Conservation (phyloP, 1,284 basidiomycete species). For the Tylopilus sp. region DNA sequence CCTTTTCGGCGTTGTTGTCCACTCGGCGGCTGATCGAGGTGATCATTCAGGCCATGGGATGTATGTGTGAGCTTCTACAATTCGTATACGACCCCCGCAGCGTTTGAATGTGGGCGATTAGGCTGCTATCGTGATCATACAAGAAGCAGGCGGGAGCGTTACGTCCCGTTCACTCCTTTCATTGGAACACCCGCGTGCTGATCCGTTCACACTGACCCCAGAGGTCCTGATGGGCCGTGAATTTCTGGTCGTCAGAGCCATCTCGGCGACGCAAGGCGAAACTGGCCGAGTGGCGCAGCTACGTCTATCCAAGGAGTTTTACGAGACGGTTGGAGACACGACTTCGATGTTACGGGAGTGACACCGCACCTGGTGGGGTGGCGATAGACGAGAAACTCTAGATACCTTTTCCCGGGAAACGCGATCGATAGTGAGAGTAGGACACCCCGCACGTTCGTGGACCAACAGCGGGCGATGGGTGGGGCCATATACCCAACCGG, state of each 20-base stretch:
- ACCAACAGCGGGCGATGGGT: background rate
- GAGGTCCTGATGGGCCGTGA: conserved; percentile 79
- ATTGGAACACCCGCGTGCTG: conserved; percentile 34
- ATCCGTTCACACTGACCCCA: conserved; percentile 54
- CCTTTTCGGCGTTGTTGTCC: background rate
- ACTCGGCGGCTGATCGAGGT: background rate
- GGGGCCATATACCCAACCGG: background rate
- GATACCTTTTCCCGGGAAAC: conserved; percentile 7
- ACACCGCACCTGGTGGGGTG: background rate
- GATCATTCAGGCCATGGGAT: conserved; percentile 64
- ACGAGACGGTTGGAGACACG: conserved; percentile 70
- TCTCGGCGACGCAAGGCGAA: conserved; percentile 56
- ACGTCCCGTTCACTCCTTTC: conserved; percentile 54
- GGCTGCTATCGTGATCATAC: conserved; percentile 85
- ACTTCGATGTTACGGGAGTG: conserved; percentile 11
- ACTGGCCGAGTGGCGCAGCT: conserved; percentile 68
- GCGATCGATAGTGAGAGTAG: background rate
- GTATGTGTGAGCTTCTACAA: conserved; percentile 56
- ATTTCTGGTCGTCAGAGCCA: conserved; percentile 74
- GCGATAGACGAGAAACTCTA: conserved; percentile 1
- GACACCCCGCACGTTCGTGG: conserved; percentile 9
- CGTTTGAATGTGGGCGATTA: conserved; percentile 24
- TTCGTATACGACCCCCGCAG: background rate
- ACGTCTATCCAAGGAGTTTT: conserved; percentile 80
- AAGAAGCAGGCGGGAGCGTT: conserved; percentile 82